Conservation (phyloP, 768 basidiomycete genomes). For the Strobilomyces confusus region DNA sequence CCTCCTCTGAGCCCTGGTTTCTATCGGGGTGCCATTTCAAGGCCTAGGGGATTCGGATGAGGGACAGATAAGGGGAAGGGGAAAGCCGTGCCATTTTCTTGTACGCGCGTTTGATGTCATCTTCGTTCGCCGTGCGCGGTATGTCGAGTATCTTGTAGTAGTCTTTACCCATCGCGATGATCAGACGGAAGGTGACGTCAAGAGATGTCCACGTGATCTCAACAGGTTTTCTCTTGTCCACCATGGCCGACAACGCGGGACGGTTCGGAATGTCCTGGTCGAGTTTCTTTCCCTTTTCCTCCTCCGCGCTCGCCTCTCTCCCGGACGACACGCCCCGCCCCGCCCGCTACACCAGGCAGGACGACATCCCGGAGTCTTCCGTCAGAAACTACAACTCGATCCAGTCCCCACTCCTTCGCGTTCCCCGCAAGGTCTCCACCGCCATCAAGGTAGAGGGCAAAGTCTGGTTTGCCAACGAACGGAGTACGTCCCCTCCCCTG, state of each 20-base stretch:
- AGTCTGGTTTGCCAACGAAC: conserved; percentile 97
- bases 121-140: conserved; percentile 66
- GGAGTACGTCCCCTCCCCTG: conserved; percentile 49
- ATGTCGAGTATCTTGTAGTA: conserved; percentile 87
- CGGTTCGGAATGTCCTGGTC: conserved; percentile 59
- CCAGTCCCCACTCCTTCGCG: conserved; percentile 58
- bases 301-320: conserved; percentile 51
- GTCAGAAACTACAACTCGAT: conserved; percentile 76
- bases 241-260: conserved; percentile 13
- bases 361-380: conserved; percentile 63
- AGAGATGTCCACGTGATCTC: conserved; percentile 5
- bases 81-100: conserved; percentile 73
- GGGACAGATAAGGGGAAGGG: neutral
- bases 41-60: conserved; percentile 56
- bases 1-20: conserved; percentile 80
- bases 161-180: conserved; percentile 61
- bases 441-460: conserved; percentile 88
- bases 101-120: conserved; percentile 91
- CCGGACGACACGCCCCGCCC: conserved; percentile 37
- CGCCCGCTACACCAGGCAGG: conserved; percentile 59
- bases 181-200: conserved; percentile 26
- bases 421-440: conserved; percentile 80
- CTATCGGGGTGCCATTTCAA: conserved; percentile 96
- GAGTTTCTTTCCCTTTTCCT: conserved; percentile 67
- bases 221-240: neutral